Evolutionary conservation across 1,284 basidiomycete genomes (phyloP), one percentile per base, ranked within the genome.

Genomic region (Fistulinella staudtii): DNA sequence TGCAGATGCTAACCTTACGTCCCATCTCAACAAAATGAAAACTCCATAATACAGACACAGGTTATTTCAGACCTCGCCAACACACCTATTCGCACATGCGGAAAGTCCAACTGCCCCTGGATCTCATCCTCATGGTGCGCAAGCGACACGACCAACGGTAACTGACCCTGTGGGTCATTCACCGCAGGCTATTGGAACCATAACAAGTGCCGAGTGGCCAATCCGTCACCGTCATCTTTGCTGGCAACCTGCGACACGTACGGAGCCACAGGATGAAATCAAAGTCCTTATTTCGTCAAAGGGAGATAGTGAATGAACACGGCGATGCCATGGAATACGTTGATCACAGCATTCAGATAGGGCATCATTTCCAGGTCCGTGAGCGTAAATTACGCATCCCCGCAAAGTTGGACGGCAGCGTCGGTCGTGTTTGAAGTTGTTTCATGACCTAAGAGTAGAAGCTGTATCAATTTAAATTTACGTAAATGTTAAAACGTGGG

Each of bases 281-380:
- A 60, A 17, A 72, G 56, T 5, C 65, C 58, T 58, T 52, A 8
- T 14, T 5, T 24, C 65, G 40, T 4, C 6, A 7, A 5, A 14
- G 1, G n/a, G n/a, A n/a, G n/a, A n/a, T n/a, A 9, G 20, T 45
- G 8, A 33, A n/a, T 41, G 3, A 14, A 21, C n/a, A 33, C 1
- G 13, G n/a, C 1, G 15, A 3, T 13, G 14, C 28, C 13, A 13
- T 29, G 18, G 20, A 6, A 6, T 36, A 75, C 76, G 66, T 79
- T 78, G 41, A 81, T 58, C n/a, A 75, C 68, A 1, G 76, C 79
- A 33, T 65, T 66, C 28, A 76, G 50, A 45, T 73, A 77, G 4
- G 72, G 69, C 74, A 82, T 80, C 3, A 18, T 30, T 0, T 78
- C 76, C 35, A 79, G 62, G 51, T 80, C 77, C 27, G 56, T 46